These are phyloP conservation scores for Talaromyces adpressus DNA, from an alignment of 495 filamentous ascomycete species.

Conservation along the genomic window DNA sequence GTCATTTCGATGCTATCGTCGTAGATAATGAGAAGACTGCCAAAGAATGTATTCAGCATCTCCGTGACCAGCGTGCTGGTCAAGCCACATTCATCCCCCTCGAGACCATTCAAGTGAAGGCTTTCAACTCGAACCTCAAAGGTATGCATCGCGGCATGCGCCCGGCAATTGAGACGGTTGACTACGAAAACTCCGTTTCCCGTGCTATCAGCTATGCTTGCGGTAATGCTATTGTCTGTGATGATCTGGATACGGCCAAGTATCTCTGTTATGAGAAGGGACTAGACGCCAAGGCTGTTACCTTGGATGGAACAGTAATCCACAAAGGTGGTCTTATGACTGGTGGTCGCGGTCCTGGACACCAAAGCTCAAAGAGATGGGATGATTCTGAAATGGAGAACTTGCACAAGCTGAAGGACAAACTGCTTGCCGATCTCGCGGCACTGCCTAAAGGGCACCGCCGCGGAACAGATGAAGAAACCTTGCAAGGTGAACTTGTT, in stretches of 20 bases:
- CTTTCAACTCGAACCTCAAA: conserved; percentile 82
- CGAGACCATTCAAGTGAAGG: conserved; percentile 92
- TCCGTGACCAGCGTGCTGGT: conserved; percentile 78
- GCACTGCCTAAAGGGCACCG: conserved; percentile 70
- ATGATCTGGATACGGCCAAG: conserved; percentile 77
- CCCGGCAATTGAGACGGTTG: conserved; percentile 91
- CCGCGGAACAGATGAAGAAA: conserved; percentile 68
- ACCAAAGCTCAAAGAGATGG: conserved; percentile 72
- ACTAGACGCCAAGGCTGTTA: conserved; percentile 89
- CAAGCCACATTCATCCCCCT: conserved; percentile 90
- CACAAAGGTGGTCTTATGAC: conserved; percentile 98
- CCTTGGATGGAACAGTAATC: conserved; percentile 84
- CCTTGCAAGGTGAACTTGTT: conserved; percentile 68
- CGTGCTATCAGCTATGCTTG: conserved; percentile 92
- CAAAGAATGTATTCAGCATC: conserved; percentile 87
- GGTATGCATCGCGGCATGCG: conserved; percentile 79
- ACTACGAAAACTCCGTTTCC: conserved; percentile 81
- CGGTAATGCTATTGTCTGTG: conserved; percentile 92
- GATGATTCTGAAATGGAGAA: conserved; percentile 85
- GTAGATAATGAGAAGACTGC: conserved; percentile 96
- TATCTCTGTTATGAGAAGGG: conserved; percentile 79
- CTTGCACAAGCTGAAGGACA: conserved; percentile 62
- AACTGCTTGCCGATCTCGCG: conserved; percentile 62
- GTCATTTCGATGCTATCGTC: conserved; percentile 88
- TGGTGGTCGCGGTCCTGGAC: conserved; percentile 71